Conservation (phyloP, 352 stramenopile species). For the Paralagenidium karlingii region DNA sequence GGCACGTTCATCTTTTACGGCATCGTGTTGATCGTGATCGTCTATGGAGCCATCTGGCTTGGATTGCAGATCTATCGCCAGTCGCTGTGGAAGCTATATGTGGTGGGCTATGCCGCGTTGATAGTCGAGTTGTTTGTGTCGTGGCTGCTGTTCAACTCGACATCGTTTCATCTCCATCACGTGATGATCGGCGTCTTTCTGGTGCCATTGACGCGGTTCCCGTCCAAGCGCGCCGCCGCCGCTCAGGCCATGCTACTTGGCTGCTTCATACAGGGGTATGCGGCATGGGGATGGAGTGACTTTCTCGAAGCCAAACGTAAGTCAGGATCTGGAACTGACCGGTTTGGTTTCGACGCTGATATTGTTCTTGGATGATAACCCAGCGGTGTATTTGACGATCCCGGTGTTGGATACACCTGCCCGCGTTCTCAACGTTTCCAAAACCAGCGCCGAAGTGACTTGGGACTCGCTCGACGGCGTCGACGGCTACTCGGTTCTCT, state of each 20-base stretch:
- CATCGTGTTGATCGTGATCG: conserved; percentile 14
- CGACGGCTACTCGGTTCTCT: conserved; percentile 50
- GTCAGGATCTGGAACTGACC: conserved; percentile 6
- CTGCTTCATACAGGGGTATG: conserved; percentile 60
- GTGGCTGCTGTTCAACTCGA: conserved; percentile 42
- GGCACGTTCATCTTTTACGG: conserved; percentile 52
- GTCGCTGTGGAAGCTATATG: conserved; percentile 17
- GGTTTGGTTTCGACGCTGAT: conserved; percentile 1
- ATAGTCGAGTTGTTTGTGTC: conserved; percentile 22
- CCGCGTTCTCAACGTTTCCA: conserved; percentile 25
- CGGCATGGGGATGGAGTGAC: conserved; percentile 55
- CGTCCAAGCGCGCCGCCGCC: conserved; percentile 31
- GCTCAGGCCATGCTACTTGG: conserved; percentile 40
- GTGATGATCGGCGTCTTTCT: conserved; percentile 50
- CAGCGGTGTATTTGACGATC: conserved; percentile 60
- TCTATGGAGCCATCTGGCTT: conserved; percentile 18
- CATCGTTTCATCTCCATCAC: conserved; percentile 60
- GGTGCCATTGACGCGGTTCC: conserved; percentile 57
- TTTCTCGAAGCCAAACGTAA: conserved; percentile 54
- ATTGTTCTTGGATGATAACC: too few relatives aligned
- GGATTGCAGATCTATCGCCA: conserved; percentile 30
- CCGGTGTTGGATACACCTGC: conserved; percentile 13
- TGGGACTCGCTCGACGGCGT: conserved; percentile 37
- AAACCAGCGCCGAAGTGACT: conserved; percentile 16
- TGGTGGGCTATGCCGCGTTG: conserved; percentile 21